Conservation (phyloP, 2,329 filamentous ascomycete genomes). For the Didymella exigua region DNA sequence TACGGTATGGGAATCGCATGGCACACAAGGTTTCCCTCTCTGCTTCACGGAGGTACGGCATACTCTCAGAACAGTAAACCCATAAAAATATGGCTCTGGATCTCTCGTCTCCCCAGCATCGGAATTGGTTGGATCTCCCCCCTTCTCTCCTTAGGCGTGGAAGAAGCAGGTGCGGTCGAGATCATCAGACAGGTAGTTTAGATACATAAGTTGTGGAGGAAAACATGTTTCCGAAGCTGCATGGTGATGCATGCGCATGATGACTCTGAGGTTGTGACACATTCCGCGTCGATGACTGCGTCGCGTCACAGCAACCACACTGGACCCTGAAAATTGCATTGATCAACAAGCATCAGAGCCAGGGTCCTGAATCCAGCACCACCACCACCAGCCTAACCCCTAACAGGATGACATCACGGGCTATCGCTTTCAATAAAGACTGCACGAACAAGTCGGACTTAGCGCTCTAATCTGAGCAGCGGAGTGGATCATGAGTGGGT, state of each 20-base stretch:
- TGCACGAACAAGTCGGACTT: conserved; percentile 10
- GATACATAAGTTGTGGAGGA: conserved; percentile 30
- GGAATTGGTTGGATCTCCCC: conserved; percentile 44
- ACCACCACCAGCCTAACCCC: conserved; percentile 4
- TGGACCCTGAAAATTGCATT: conserved; percentile 2
- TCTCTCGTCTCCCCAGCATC: conserved; percentile 24
- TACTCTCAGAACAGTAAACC: conserved; percentile 40
- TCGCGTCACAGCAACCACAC: conserved; percentile 3
- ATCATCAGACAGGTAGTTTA: conserved; percentile 42
- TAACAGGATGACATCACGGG: conserved; percentile 17
- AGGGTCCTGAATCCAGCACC: conserved; percentile 10
- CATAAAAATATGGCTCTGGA: conserved; percentile 43
- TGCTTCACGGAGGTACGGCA: conserved; percentile 25
- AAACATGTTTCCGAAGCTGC: conserved; percentile 2
- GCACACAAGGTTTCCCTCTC: conserved; percentile 25
- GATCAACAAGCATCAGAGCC: conserved; percentile 1
- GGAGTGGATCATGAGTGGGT: conserved; percentile 14
- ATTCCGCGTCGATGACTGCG: conserved; percentile 9
- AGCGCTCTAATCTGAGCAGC: conserved; percentile 10
- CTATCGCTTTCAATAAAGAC: conserved; percentile 12
- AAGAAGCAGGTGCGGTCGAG: conserved; percentile 38
- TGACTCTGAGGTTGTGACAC: conserved; percentile 16
- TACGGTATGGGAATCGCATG: conserved; percentile 14
- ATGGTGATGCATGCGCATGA: conserved; percentile 3
- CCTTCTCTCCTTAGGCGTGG: conserved; percentile 31